Evolutionary conservation across 2,329 filamentous ascomycete genomes (phyloP).

Genomic region (Calonectria crousiana): DNA sequence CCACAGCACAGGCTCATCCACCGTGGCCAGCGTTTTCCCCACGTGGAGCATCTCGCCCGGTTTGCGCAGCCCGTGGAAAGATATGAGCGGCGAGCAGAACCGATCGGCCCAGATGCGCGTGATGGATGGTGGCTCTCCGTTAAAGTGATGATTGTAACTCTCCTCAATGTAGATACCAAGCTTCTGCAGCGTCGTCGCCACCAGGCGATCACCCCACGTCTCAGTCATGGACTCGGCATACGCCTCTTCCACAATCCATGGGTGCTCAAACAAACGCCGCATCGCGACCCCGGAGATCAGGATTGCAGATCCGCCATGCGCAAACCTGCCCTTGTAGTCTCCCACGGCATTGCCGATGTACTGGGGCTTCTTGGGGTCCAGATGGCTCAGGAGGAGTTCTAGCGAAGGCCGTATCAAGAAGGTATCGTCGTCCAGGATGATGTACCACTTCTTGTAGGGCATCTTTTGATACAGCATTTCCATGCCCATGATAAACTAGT

Average conservation of each 20-base stretch:
- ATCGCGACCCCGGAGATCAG: constrained; percentile 65
- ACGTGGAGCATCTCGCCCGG: constrained; percentile 59
- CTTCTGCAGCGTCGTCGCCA: constrained; percentile 65
- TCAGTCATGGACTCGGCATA: constrained; percentile 63
- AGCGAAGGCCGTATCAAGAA: constrained; percentile 65
- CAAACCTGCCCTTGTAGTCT: constrained; percentile 67
- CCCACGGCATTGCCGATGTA: constrained; percentile 70
- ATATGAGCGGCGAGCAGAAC: constrained; percentile 66
- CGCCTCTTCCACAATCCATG: constrained; percentile 56
- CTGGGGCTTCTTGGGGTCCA: constrained; percentile 59
- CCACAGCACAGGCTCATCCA: constrained; percentile 60
- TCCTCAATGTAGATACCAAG: constrained; percentile 68
- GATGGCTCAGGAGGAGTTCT: constrained; percentile 59
- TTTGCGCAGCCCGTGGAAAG: constrained; percentile 64
- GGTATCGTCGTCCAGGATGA: constrained; percentile 70
- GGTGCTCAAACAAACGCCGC: constrained; percentile 57
- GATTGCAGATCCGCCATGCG: constrained; percentile 68
- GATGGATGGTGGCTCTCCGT: constrained; percentile 63
- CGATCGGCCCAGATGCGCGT: constrained; percentile 63
- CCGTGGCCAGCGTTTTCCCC: constrained; percentile 54
- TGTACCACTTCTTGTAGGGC: constrained; percentile 69
- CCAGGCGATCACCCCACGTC: constrained; percentile 66
- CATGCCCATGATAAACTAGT: constrained; percentile 65
- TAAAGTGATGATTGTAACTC: constrained; percentile 66
- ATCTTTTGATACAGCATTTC: constrained; percentile 63